Evolutionary conservation across 148 eudicot species (phyloP).

Genomic region (Dianthus caryophyllus): DNA sequence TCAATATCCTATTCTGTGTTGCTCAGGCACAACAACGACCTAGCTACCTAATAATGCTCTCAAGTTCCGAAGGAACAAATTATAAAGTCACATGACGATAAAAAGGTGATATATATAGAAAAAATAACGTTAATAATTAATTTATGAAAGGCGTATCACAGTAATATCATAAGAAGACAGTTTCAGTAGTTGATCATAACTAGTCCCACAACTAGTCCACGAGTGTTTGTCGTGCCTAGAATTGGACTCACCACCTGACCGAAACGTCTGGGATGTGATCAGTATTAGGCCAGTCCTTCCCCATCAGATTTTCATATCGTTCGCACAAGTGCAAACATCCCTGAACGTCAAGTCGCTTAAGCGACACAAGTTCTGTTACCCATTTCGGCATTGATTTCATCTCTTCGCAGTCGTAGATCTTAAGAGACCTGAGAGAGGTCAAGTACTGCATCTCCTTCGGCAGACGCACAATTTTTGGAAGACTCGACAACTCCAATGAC

Average conservation of each 20-base stretch:
- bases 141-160: no score
- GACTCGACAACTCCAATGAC: slow-evolving; percentile 3
- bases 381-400: slow-evolving; percentile 25
- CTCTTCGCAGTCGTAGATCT: background rate
- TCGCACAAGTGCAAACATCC: background rate
- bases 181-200: no score
- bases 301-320: slow-evolving; percentile 9
- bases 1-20: no score
- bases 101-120: no score
- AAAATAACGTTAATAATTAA: no score
- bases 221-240: no score
- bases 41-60: no score
- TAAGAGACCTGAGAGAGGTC: slow-evolving; percentile 17
- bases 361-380: slow-evolving; percentile 19
- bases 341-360: slow-evolving; percentile 4
- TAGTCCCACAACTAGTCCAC: no score
- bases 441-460: slow-evolving; percentile 22
- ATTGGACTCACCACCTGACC: background rate
- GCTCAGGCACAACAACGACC: no score
- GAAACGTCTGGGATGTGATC: slow-evolving; percentile 16
- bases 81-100: no score
- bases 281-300: slow-evolving; percentile 21
- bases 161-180: no score
- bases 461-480: slow-evolving; percentile 13
- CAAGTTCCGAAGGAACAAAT: no score